Evolutionary conservation across 2,329 filamentous ascomycete genomes (phyloP), one percentile per base, ranked within the genome.

Genomic region (Sordariomycetes sp.): DNA sequence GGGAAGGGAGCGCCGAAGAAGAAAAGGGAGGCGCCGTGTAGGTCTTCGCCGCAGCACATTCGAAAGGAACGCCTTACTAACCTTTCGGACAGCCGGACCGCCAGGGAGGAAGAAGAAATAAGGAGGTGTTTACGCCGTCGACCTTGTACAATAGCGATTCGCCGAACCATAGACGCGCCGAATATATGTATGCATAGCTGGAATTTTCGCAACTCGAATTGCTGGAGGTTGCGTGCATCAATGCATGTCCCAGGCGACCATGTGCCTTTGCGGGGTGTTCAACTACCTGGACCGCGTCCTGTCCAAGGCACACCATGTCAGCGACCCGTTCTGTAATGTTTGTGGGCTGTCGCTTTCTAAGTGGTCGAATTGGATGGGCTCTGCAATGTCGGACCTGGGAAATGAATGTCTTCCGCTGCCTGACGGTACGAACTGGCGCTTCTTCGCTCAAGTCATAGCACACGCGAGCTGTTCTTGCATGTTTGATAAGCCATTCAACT

Each of bases 1-100:
- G 92, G 91, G 64, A 97, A 97, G 79, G 87, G 87, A 58, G 83
- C 87, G 52, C 91, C 93, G 8, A 83, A 95, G 82, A 97, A 96
- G 83, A 95, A 94, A 80, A 86, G 79, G 68, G 85, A 71, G 4
- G 67, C 72, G 48, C 69, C 72, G 59, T 67, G 72, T 75, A 70
- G 56, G 70, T 53, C 46, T 46, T 7, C 2, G n/a, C 20, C n/a
- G 20, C n/a, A 50, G 20, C n/a, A 11, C 18, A 6, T 11, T 50
- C 14, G 46, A 43, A 4, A 43, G 22, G 20, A 11, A 50, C 3
- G 8, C n/a, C 2, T 20, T 50, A 22, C 46, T 50, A 50, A 50
- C 22, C 5, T 24, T 14, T 22, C 2, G 14, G 18, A 32, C 16
- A 53, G 25, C 51, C 2, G 40, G 40, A 8, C 55, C 55, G 54